A percentile compares a stretch with the other conserved stretches of the same genome.
Evolutionary conservation across 495 filamentous ascomycete species (phyloP).

Genomic region (Tricharina praecox): DNA sequence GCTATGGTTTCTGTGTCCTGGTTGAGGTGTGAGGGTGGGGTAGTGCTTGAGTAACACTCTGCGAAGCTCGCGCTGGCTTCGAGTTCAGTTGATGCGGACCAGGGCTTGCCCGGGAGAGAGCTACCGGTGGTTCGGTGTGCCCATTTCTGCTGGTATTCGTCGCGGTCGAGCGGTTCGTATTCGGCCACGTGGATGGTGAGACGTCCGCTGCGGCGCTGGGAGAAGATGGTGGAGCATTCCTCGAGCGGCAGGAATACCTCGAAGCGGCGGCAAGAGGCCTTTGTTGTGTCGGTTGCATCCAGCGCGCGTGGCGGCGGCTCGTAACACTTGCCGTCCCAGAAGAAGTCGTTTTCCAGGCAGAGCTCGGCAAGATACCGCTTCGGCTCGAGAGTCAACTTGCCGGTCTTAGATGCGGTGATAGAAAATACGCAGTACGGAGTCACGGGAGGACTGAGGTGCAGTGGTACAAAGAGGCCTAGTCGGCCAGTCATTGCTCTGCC

Average conservation of each 20-base stretch:
- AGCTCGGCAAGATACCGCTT: background rate
- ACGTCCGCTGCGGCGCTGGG: constrained; percentile 10
- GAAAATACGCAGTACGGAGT: background rate
- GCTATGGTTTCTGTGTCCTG: no score
- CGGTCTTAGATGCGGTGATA: background rate
- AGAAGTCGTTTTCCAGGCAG: background rate
- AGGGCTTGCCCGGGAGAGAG: no score
- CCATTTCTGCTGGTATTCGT: background rate
- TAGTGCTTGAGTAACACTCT: no score
- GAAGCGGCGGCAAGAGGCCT: constrained; percentile 12
- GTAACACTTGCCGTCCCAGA: constrained; percentile 4
- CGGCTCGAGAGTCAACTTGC: background rate
- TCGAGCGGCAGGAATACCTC: constrained; percentile 19
- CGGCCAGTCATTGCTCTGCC: constrained; percentile 1
- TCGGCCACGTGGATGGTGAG: constrained; percentile 13
- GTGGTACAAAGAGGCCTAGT: background rate
- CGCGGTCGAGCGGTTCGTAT: constrained; percentile 7
- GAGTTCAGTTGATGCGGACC: no score
- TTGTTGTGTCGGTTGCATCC: no score
- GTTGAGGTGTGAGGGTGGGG: no score
- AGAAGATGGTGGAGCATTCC: constrained; percentile 16
- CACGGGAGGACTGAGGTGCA: background rate
- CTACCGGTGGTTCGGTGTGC: background rate
- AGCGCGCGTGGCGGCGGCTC: no score
- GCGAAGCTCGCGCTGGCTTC: no score